Conservation (phyloP, 2,329 filamentous ascomycete species). For the Tolypocladium album region DNA sequence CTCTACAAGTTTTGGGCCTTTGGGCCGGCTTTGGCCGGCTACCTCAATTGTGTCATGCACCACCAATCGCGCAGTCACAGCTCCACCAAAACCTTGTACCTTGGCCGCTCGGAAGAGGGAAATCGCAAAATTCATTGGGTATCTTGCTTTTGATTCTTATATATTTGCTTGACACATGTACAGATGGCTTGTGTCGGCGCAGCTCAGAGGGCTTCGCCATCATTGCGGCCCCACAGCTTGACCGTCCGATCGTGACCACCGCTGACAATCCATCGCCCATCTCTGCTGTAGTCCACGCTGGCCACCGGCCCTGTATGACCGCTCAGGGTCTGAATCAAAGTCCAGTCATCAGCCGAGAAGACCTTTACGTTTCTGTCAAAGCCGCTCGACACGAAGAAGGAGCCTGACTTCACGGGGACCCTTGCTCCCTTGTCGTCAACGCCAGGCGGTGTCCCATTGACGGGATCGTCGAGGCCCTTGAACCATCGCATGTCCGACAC, state of each 20-base stretch:
- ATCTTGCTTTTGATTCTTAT: background rate
- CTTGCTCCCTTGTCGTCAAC: conserved; percentile 54
- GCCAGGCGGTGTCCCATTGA: conserved; percentile 48
- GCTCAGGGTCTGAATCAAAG: conserved; percentile 72
- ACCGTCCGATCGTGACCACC: conserved; percentile 90
- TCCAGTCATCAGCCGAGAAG: conserved; percentile 95
- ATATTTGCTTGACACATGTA: background rate
- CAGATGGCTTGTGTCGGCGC: background rate
- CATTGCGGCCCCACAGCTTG: conserved; percentile 90
- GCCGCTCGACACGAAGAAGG: conserved; percentile 81
- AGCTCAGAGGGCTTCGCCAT: conserved; percentile 42
- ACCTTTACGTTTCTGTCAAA: conserved; percentile 95
- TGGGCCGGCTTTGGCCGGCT: too few species aligned
- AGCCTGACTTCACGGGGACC: conserved; percentile 74
- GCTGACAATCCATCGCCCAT: conserved; percentile 88
- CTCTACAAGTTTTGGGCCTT: background rate
- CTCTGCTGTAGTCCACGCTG: conserved; percentile 76
- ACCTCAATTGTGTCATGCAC: background rate
- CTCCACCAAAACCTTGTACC: background rate
- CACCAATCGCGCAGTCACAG: background rate
- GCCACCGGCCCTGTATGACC: conserved; percentile 90
- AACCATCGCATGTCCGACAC: conserved; percentile 93
- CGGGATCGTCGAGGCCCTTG: conserved; percentile 70
- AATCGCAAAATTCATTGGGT: background rate
- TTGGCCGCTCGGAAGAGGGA: background rate